phyloP scores from a whole-genome alignment of 2,329 filamentous ascomycete species.

The Neofusicoccum laricinum region DNA sequence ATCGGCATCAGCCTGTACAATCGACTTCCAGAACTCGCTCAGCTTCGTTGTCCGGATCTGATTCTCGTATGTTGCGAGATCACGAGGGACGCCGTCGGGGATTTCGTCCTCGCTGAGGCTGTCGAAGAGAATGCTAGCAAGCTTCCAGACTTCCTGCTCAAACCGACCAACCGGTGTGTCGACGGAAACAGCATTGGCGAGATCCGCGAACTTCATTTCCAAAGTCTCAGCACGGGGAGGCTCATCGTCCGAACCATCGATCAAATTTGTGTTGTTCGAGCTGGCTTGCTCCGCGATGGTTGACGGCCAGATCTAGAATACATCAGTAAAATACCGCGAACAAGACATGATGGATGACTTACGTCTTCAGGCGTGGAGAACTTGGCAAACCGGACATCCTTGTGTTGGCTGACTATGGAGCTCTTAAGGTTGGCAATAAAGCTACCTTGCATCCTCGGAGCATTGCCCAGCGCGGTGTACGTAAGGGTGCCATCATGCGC shows the following conservation, averaged over 20 bases:
- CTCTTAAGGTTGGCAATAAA: constrained; percentile 55
- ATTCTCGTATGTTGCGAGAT: constrained; percentile 41
- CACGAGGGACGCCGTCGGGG: constrained; percentile 28
- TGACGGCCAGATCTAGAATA: constrained; percentile 8
- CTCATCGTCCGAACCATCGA: neutral
- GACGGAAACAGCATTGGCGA: constrained; percentile 47
- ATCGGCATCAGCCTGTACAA: constrained; percentile 40
- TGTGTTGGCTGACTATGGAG: constrained; percentile 60
- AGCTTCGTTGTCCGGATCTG: constrained; percentile 57
- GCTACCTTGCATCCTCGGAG: constrained; percentile 42
- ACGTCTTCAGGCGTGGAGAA: constrained; percentile 51
- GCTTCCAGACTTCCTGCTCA: constrained; percentile 77
- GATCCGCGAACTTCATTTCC: constrained; percentile 47
- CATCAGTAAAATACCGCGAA: constrained; percentile 14
- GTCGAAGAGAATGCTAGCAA: constrained; percentile 77
- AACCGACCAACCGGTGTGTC: constrained; percentile 45
- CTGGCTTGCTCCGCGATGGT: constrained; percentile 4
- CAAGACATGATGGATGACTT: constrained; percentile 21
- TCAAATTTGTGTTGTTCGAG: neutral
- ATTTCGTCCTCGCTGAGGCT: constrained; percentile 50
- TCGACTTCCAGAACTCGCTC: constrained; percentile 61
- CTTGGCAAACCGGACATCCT: constrained; percentile 64
- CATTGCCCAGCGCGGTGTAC: constrained; percentile 52
- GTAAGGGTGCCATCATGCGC: constrained; percentile 71
- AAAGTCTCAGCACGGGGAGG: constrained; percentile 10